These are phyloP conservation scores for Kodamaea anthophila DNA, from an alignment of 1,139 yeast species.

Conservation along the genomic window DNA sequence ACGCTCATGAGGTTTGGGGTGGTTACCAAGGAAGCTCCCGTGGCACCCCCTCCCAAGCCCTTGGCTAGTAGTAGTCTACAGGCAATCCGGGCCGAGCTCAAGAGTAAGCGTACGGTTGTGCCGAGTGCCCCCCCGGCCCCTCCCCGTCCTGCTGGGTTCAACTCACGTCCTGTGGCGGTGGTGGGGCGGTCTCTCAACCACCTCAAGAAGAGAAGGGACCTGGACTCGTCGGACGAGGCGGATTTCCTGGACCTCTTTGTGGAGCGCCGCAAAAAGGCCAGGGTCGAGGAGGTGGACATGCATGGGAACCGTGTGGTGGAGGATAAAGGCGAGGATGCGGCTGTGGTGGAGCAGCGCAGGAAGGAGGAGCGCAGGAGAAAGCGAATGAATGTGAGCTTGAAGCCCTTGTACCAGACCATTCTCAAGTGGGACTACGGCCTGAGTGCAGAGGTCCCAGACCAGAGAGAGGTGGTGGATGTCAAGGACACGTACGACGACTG, in stretches of 20 bases:
- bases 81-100: constrained; percentile 34
- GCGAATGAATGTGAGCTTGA: constrained; percentile 71
- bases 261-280: constrained; percentile 29
- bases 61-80: constrained; percentile 34
- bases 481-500: constrained; percentile 45
- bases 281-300: constrained; percentile 35
- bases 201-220: constrained; percentile 23
- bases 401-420: constrained; percentile 64
- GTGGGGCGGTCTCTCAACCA: constrained; percentile 36
- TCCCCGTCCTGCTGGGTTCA: constrained; percentile 81
- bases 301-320: constrained; percentile 29
- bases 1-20: constrained; percentile 47
- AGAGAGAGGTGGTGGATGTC: constrained; percentile 27
- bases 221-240: constrained; percentile 31
- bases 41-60: constrained; percentile 35
- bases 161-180: constrained; percentile 29
- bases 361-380: constrained; percentile 77
- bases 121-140: constrained; percentile 53
- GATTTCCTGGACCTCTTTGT: constrained; percentile 40
- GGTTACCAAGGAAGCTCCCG: constrained; percentile 30
- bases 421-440: constrained; percentile 74
- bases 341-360: constrained; percentile 32
- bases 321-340: constrained; percentile 58
- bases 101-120: constrained; percentile 16
- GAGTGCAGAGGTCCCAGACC: constrained; percentile 51